Evolutionary conservation across 1,139 yeast genomes (phyloP), one percentile per base, ranked within the genome.

Genomic region (Yamadazyma oceani): DNA sequence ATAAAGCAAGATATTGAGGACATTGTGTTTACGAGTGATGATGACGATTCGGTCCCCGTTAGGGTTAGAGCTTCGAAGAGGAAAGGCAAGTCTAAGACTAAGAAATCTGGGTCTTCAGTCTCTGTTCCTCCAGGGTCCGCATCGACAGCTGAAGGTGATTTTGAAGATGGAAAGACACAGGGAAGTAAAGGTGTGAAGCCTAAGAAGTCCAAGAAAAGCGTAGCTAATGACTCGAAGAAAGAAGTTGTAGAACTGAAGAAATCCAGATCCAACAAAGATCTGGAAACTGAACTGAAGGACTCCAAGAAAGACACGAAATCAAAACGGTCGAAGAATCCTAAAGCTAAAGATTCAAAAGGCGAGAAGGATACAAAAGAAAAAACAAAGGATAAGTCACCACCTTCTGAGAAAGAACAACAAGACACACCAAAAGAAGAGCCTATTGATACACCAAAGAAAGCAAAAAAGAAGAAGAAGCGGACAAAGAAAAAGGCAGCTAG

Each of bases 1-100:
- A 41, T 44, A 12, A 36, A 17, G 23, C 26, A 47, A 30, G 67
- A 60, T 44, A 49, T 62, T 38, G 49, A 46, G 16, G 63, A 51
- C 15, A 48, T 61, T 14, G 40, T 50, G 4, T 53, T 59, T 35
- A 50, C 58, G 5, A 51, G 55, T 32, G 60, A 58, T 34, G 48
- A 47, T 24, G 64, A 26, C 8, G 16, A 23, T 22, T n/a, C n/a
- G n/a, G 21, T 12, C 13, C 8, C 7, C 14, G n/a, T 26, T 13
- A 21, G 15, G n/a, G 10, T 28, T 31, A 14, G 33, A 34, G 19
- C 17, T 19, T 14, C 28, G 28, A 17, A 32, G 25, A 37, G 36
- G 28, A 35, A 25, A 26, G 34, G 15, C 24, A 41, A 37, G 28
- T 22, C 10, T 24, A 31, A 16, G 14, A 17, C 23, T 8, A 22